Percentiles rank a stretch among this genome's conserved stretches.
These are phyloP conservation scores for Fusarium brevicatenulatum DNA, from an alignment of 2,329 filamentous ascomycete species.

Conservation along the genomic window DNA sequence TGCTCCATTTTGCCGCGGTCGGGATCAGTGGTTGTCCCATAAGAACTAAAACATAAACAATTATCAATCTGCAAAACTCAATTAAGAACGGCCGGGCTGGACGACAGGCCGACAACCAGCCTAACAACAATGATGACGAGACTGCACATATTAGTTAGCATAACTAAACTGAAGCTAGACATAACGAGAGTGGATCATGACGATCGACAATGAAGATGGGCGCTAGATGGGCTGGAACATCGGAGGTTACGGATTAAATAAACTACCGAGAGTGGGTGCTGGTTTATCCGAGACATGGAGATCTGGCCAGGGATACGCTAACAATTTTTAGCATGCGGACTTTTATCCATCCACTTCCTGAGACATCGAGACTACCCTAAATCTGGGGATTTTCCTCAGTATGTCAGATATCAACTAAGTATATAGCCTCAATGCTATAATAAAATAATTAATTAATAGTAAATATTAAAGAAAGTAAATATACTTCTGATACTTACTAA, in stretches of 20 bases:
- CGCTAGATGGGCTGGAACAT: no score
- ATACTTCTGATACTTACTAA: no score
- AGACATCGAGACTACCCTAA: neutral
- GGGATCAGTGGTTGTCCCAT: neutral
- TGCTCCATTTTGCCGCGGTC: rapidly evolving
- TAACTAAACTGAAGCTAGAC: neutral
- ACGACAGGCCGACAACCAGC: rapidly evolving
- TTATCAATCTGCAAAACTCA: neutral
- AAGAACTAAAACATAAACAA: neutral
- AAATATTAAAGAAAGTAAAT: no score
- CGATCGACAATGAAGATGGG: neutral
- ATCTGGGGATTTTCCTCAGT: no score
- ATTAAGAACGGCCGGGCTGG: rapidly evolving
- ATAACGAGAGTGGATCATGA: neutral
- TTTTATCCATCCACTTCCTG: neutral
- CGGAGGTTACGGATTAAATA: neutral
- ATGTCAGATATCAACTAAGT: no score
- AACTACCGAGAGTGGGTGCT: rapidly evolving
- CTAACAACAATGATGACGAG: neutral
- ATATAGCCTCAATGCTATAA: no score
- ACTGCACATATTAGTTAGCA: no score
- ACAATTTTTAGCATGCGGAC: neutral
- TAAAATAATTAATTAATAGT: no score
- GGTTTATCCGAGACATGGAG: neutral
- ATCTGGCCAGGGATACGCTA: neutral